Conservation (phyloP, 345 rosid genomes). For the Euclidium syriacum region DNA sequence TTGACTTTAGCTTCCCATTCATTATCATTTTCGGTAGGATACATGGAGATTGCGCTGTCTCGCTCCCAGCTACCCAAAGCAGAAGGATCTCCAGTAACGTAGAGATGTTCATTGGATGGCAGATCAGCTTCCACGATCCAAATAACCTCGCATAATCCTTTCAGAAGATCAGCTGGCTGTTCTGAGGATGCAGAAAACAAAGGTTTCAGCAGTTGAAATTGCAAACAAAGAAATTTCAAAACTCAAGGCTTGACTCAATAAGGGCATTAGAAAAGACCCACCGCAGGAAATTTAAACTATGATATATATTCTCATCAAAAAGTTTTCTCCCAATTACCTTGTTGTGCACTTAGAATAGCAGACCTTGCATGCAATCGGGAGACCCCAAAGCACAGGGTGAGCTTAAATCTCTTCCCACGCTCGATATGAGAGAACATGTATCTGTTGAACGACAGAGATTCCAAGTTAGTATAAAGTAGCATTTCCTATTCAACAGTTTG, state of each 20-base stretch:
- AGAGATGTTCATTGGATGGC: constrained; percentile 54
- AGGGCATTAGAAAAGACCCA: neutral
- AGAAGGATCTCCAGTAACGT: constrained; percentile 67
- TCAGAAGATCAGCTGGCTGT: constrained; percentile 31
- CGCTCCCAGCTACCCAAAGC: constrained; percentile 86
- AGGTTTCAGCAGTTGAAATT: neutral
- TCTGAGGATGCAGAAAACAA: constrained; percentile 46
- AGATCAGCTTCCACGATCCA: constrained; percentile 84
- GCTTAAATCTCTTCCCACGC: constrained; percentile 35
- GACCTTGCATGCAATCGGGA: constrained; percentile 32
- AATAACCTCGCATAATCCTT: constrained; percentile 55
- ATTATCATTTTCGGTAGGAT: constrained; percentile 46
- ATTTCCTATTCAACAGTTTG: neutral
- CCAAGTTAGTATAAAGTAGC: constrained; percentile 10
- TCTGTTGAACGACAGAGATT: constrained; percentile 38
- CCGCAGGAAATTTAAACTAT: neutral
- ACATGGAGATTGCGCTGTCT: constrained; percentile 63
- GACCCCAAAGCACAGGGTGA: constrained; percentile 42
- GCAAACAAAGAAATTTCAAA: neutral
- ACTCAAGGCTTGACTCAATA: neutral
- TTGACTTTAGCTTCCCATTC: constrained; percentile 72
- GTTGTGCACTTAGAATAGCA: constrained; percentile 39
- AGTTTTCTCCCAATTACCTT: constrained; percentile 37
- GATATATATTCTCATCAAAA: neutral
- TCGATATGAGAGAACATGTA: constrained; percentile 37